A percentile compares a stretch with the other conserved stretches of the same genome.
These are phyloP conservation scores for Articulospora tetracladia DNA, from an alignment of 495 filamentous ascomycete genomes.

Conservation along the genomic window DNA sequence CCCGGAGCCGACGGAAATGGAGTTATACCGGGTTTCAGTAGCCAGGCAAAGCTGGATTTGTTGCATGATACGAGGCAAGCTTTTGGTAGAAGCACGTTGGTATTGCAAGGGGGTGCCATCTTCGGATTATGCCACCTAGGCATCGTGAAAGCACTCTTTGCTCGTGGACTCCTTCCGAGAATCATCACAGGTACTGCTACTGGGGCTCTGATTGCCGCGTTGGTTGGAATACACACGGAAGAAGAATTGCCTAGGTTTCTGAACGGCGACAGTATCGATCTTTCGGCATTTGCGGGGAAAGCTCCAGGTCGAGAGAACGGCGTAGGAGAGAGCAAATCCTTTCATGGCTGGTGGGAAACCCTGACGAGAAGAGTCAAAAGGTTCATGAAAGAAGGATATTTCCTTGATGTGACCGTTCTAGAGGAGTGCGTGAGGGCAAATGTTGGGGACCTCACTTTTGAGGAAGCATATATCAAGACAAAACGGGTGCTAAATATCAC, in stretches of 20 bases:
- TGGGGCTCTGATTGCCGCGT: constrained; percentile 84
- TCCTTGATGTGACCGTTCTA: constrained; percentile 76
- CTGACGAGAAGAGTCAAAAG: constrained; percentile 57
- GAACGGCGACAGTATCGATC: constrained; percentile 73
- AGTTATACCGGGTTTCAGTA: constrained; percentile 50
- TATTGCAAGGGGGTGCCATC: constrained; percentile 86
- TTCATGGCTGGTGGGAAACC: constrained; percentile 49
- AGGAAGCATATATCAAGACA: constrained; percentile 85
- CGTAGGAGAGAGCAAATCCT: constrained; percentile 17
- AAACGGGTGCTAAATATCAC: constrained; percentile 92
- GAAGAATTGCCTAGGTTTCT: constrained; percentile 77
- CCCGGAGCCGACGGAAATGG: constrained; percentile 27
- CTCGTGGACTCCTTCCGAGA: constrained; percentile 77
- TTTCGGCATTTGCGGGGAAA: constrained; percentile 68
- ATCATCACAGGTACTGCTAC: constrained; percentile 92
- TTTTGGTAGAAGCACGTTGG: constrained; percentile 81
- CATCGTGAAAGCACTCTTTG: constrained; percentile 83
- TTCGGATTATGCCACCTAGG: constrained; percentile 92
- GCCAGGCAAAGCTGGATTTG: constrained; percentile 82
- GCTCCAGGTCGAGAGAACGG: constrained; percentile 5
- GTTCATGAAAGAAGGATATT: constrained; percentile 71
- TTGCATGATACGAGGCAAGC: constrained; percentile 87
- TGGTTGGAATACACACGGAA: constrained; percentile 86
- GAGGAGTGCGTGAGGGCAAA: constrained; percentile 84
- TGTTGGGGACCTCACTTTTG: constrained; percentile 87